Evolutionary conservation across 208 protist species (phyloP), one percentile per base, ranked within the genome.

Genomic region (Trypanosoma melophagium): DNA sequence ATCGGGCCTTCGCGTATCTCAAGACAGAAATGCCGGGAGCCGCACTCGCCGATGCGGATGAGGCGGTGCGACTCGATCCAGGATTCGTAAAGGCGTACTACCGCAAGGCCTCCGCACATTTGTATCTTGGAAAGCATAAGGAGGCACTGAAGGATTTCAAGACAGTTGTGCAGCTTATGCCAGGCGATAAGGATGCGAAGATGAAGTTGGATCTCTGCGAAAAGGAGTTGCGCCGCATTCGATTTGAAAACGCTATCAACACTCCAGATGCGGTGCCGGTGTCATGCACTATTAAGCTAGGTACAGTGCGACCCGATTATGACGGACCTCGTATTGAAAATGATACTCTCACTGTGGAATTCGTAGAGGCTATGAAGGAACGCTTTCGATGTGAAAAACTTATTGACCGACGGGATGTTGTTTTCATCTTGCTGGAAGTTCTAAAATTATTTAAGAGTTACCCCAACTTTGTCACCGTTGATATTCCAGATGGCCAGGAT

Each of bases 31-130:
- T 95, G 35, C 80, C 90, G 56, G 97, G 97, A 14, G 85, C 85
- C 4, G 97, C 98, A 12, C 76, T 99, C 14, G 54, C 74, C 0
- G 98, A 99, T 63, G 96, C 97, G 22, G 86, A 94, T 14, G 85
- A 83, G 53, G 90, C 96, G 12, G 84, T 98, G 28, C 77, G 86
- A 21, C 50, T 98, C 16, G 97, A 99, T 49, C 88, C 90, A 1
- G 83, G 73, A 44, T 99, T 97, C 59, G 82, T 97, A 3, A 99
- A 99, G 87, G 98, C 95, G 13, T 98, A 99, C 76, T 99, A 99
- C 83, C 89, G 98, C 67, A 90, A 97, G 47, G 98, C 95, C 21
- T 95, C 92, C 1, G 96, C 97, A 0, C 81, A 98, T 71, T 81
- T 99, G 22, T 80, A 87, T 14, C 80, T 99, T 5, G 87, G 90